Conservation (phyloP, 2,329 filamentous ascomycete genomes). For the Ceratocystis eucalypticola region DNA sequence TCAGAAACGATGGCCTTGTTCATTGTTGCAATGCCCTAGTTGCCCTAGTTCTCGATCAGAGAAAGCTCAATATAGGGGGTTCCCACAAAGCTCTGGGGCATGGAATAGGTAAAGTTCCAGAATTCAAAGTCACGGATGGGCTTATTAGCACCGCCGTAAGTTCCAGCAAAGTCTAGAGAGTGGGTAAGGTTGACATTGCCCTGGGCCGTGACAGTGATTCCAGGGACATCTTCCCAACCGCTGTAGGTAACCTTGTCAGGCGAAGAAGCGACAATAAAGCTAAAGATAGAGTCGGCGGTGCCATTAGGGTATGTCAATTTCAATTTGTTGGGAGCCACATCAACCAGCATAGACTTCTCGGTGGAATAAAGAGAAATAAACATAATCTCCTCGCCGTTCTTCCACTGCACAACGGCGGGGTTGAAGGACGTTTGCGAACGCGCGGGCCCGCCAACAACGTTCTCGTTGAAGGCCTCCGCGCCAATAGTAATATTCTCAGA, state of each 20-base stretch:
- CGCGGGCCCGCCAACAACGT: slow-evolving; percentile 40
- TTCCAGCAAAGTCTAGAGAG: slow-evolving; percentile 32
- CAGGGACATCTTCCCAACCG: slow-evolving; percentile 36
- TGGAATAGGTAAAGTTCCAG: slow-evolving; percentile 34
- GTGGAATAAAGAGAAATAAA: slow-evolving; percentile 29
- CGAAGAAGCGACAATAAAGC: slow-evolving; percentile 37
- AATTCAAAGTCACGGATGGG: slow-evolving; percentile 32
- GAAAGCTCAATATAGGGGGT: slow-evolving; percentile 15
- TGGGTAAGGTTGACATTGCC: slow-evolving; percentile 33
- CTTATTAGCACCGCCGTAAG: slow-evolving; percentile 26
- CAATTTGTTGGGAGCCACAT: slow-evolving; percentile 32
- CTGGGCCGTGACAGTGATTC: slow-evolving; percentile 32
- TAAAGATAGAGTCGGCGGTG: slow-evolving; percentile 36
- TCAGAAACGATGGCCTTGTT: background rate
- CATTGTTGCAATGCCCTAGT: background rate
- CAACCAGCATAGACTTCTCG: slow-evolving; percentile 29
- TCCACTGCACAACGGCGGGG: slow-evolving; percentile 48
- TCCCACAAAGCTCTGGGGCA: slow-evolving; percentile 26
- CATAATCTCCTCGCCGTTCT: slow-evolving; percentile 28
- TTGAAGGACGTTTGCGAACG: slow-evolving; percentile 41
- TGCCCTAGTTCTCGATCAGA: slow-evolving; percentile 7
- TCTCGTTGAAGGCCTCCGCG: slow-evolving; percentile 44
- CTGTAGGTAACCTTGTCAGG: slow-evolving; percentile 31
- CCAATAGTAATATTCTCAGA: slow-evolving; percentile 45
- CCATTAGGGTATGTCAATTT: slow-evolving; percentile 42